phyloP scores from a whole-genome alignment of 768 basidiomycete genomes.

The Suillus decipiens region DNA sequence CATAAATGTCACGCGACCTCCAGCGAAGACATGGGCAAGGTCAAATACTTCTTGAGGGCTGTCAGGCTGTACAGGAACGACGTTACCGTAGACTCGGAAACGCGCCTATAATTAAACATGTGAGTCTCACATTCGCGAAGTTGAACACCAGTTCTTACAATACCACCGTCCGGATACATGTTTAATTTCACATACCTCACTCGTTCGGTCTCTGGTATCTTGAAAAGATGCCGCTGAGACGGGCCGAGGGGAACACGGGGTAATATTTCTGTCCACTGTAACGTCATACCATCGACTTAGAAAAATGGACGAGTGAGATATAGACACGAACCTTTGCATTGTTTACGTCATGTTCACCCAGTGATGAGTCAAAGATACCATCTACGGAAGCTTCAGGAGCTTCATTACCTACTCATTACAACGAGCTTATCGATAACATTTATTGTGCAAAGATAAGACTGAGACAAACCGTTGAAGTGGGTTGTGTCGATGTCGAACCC shows the following conservation, averaged over 20 bases:
- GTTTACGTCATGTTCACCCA: slow-evolving; percentile 45
- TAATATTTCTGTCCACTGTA: slow-evolving; percentile 80
- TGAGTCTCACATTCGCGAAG: neutral
- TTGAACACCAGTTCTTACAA: slow-evolving; percentile 47
- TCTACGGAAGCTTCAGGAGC: slow-evolving; percentile 82
- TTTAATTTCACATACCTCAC: slow-evolving; percentile 87
- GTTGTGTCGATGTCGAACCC: slow-evolving; percentile 95
- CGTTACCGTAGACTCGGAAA: slow-evolving; percentile 87
- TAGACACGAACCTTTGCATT: slow-evolving; percentile 52
- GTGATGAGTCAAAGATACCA: slow-evolving; percentile 46
- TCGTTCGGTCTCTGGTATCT: slow-evolving; percentile 50
- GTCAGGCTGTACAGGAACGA: slow-evolving; percentile 62
- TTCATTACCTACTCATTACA: slow-evolving; percentile 65
- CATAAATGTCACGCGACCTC: slow-evolving; percentile 78
- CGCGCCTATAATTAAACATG: slow-evolving; percentile 64
- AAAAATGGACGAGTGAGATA: neutral
- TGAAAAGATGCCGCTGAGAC: slow-evolving; percentile 86
- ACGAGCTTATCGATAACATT: neutral
- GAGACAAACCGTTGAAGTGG: slow-evolving; percentile 79
- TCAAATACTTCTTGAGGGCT: slow-evolving; percentile 61
- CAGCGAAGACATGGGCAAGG: slow-evolving; percentile 87
- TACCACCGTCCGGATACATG: slow-evolving; percentile 97
- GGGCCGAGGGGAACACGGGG: slow-evolving; percentile 80
- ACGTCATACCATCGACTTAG: slow-evolving; percentile 4
- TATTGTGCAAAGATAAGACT: slow-evolving; percentile 12